These are phyloP conservation scores for Pseudogymnoascus sp. DNA, from an alignment of 2,329 filamentous ascomycete species.

Conservation along the genomic window DNA sequence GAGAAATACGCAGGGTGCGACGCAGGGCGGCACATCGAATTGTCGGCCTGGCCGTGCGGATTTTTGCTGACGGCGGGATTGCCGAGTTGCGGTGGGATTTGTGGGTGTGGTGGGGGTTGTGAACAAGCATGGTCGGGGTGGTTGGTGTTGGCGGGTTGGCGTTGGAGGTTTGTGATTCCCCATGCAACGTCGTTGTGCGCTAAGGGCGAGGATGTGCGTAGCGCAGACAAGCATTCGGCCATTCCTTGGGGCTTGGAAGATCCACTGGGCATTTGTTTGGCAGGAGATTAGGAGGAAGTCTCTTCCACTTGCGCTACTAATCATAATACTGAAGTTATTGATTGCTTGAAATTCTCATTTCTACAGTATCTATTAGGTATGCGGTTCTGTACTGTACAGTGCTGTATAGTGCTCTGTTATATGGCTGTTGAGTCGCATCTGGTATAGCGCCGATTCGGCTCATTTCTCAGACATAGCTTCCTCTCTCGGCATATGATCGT, in stretches of 20 bases:
- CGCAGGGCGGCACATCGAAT: not conserved
- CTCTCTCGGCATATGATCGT: slow-evolving; percentile 1
- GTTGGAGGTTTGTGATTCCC: not conserved
- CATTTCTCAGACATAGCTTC: not conserved
- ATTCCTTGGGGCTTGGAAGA: not conserved
- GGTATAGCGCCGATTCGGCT: not conserved
- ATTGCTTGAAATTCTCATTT: not conserved
- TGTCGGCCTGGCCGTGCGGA: not conserved
- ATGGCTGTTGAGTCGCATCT: not conserved
- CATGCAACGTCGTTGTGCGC: slow-evolving; percentile 3
- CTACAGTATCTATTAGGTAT: not conserved
- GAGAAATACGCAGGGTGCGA: not conserved
- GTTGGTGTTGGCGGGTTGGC: not conserved
- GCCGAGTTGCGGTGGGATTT: not conserved
- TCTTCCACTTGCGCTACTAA: not conserved
- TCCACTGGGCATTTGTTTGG: not conserved
- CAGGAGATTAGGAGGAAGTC: not conserved
- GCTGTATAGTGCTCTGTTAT: not conserved
- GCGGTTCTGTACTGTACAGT: not conserved
- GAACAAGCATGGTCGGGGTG: not conserved
- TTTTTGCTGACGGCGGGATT: not conserved
- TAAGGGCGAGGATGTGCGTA: not conserved
- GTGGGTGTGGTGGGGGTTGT: not conserved
- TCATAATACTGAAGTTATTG: not conserved
- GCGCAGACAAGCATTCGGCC: not conserved